These are phyloP conservation scores for Rhizopogon vesiculosus DNA, from an alignment of 768 basidiomycete genomes.

Conservation along the genomic window DNA sequence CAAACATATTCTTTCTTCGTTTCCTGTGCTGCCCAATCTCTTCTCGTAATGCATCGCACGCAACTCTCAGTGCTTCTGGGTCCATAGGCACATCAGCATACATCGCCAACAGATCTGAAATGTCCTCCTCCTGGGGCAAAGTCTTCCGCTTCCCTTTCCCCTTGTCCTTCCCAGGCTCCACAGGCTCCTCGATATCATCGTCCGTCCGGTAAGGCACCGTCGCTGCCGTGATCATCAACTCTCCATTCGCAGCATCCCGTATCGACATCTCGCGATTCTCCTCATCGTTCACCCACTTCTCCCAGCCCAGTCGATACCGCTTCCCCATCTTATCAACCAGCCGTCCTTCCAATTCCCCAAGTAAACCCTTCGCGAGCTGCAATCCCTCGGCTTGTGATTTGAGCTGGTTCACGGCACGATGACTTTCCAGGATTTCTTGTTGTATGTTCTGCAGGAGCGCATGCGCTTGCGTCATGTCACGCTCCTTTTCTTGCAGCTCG, in stretches of 20 bases:
- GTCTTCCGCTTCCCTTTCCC: conserved; percentile 53
- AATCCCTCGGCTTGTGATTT: conserved; percentile 65
- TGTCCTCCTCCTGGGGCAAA: conserved; percentile 46
- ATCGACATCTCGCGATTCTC: conserved; percentile 70
- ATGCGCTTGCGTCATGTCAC: conserved; percentile 86
- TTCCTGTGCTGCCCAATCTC: conserved; percentile 64
- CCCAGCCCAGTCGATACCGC: conserved; percentile 83
- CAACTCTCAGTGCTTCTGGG: conserved; percentile 44
- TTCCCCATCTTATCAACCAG: conserved; percentile 74
- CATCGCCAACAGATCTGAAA: conserved; percentile 58
- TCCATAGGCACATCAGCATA: conserved; percentile 55
- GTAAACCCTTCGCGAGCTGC: conserved; percentile 48
- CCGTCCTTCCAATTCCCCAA: conserved; percentile 61
- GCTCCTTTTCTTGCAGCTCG: conserved; percentile 87
- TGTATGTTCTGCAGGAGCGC: conserved; percentile 83
- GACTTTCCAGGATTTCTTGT: conserved; percentile 84
- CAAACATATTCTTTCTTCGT: conserved; percentile 69
- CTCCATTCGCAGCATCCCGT: conserved; percentile 57
- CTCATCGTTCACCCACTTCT: conserved; percentile 89
- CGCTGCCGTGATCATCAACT: conserved; percentile 41
- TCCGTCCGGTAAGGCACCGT: conserved; percentile 44
- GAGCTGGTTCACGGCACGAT: conserved; percentile 68
- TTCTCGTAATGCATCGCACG: conserved; percentile 57
- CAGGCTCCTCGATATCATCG: conserved; percentile 38
- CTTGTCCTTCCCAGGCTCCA: conserved; percentile 38